These are phyloP conservation scores for Toxoplasma gondii DNA, from an alignment of 169 alveolate species.

Conservation along the genomic window DNA sequence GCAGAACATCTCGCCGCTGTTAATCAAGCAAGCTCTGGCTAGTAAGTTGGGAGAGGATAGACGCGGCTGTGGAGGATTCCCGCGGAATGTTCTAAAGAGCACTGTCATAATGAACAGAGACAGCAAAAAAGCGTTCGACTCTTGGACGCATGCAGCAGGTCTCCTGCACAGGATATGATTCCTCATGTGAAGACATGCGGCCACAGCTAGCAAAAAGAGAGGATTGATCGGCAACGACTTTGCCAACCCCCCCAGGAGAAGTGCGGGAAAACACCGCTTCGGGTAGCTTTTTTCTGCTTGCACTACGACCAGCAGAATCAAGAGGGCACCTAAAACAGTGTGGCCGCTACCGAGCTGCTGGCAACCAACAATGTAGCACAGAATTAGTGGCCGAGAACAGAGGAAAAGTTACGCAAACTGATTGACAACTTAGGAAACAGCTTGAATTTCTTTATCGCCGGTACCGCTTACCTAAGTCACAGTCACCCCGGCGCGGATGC, in stretches of 20 bases:
- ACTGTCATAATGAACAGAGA: neutral
- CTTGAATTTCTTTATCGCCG: no score
- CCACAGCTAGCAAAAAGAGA: neutral
- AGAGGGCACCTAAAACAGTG: neutral
- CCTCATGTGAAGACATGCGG: neutral
- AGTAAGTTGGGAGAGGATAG: neutral
- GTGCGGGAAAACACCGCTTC: neutral
- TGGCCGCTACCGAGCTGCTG: no score
- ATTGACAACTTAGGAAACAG: no score
- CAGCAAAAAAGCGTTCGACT: neutral
- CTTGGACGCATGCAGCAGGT: neutral
- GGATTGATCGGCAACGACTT: neutral
- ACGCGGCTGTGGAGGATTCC: neutral
- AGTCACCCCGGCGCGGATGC: no score
- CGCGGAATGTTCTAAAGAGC: neutral
- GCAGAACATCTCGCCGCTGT: no score
- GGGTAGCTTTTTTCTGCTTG: neutral
- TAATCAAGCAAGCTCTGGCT: no score
- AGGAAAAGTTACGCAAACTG: no score
- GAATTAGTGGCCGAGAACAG: no score
- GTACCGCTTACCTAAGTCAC: no score
- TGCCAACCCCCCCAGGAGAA: neutral
- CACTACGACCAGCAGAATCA: neutral
- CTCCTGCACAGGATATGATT: neutral
- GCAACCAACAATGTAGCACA: no score